Conservation (phyloP, 352 stramenopile genomes). For the Pythium monospermum region DNA sequence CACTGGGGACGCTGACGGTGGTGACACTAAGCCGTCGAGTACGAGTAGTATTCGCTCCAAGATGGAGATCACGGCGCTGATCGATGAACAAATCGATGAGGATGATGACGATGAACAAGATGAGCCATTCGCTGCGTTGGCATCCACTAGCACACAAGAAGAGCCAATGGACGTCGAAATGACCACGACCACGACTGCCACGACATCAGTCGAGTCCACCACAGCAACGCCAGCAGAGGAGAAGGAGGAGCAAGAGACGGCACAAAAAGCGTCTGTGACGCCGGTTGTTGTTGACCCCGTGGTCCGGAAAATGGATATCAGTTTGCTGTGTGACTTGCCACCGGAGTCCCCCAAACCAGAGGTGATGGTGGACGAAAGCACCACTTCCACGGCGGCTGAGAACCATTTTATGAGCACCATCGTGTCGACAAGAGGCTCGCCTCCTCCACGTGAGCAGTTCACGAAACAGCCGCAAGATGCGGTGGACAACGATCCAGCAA, state of each 20-base stretch:
- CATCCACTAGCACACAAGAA: too few relatives aligned
- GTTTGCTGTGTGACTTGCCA: conserved; percentile 27
- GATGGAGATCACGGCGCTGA: conserved; percentile 16
- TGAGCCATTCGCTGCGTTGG: conserved; percentile 8
- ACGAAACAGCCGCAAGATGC: too few relatives aligned
- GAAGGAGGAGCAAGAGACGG: conserved; percentile 6
- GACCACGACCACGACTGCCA: neutral
- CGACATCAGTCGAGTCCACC: neutral
- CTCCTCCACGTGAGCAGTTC: too few relatives aligned
- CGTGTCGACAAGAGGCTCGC: conserved; percentile 6
- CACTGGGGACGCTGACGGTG: too few relatives aligned
- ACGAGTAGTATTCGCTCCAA: too few relatives aligned
- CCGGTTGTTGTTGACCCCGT: too few relatives aligned
- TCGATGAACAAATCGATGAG: conserved; percentile 22
- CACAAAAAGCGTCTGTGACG: too few relatives aligned
- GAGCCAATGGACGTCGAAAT: neutral
- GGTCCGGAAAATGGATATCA: conserved; percentile 53
- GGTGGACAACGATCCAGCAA: too few relatives aligned
- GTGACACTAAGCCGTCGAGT: too few relatives aligned
- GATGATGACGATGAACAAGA: conserved; percentile 16
- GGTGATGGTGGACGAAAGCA: conserved; percentile 17
- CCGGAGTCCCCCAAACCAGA: conserved; percentile 12
- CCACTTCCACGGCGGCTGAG: conserved; percentile 23
- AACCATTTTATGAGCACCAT: conserved; percentile 24
- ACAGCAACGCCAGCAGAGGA: neutral